These are phyloP conservation scores for Dactylellina haptotyla DNA, from an alignment of 2,329 filamentous ascomycete genomes.

Conservation along the genomic window DNA sequence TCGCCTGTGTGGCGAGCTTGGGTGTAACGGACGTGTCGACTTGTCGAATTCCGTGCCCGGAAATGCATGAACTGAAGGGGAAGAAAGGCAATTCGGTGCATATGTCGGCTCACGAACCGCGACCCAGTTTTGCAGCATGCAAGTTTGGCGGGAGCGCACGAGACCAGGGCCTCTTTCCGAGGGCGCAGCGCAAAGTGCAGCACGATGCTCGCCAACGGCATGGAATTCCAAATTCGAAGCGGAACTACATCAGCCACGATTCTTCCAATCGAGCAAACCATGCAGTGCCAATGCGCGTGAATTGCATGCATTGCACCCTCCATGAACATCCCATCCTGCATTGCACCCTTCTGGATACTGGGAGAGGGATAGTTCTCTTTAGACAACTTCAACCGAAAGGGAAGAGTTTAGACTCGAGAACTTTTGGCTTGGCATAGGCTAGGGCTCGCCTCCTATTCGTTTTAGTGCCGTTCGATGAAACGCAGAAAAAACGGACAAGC, in stretches of 20 bases:
- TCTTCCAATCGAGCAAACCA: conserved; percentile 33
- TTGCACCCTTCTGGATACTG: conserved; percentile 15
- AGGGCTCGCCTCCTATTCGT: conserved; percentile 44
- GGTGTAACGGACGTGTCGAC: no score
- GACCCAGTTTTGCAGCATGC: conserved; percentile 4
- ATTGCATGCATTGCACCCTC: conserved; percentile 16
- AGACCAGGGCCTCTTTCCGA: conserved; percentile 18
- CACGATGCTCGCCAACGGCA: conserved; percentile 18
- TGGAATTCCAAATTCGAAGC: conserved; percentile 51
- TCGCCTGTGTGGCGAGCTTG: no score
- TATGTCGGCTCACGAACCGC: conserved; percentile 22
- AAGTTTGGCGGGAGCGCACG: conserved; percentile 21
- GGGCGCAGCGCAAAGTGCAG: conserved; percentile 9
- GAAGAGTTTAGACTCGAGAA: conserved; percentile 13
- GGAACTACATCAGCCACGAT: conserved; percentile 52
- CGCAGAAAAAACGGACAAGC: conserved; percentile 38
- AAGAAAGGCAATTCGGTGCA: neutral
- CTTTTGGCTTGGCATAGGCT: conserved; percentile 39
- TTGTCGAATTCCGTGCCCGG: no score
- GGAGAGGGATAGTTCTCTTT: conserved; percentile 24
- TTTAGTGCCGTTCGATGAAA: conserved; percentile 43
- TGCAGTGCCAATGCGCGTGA: conserved; percentile 37
- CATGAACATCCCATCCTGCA: conserved; percentile 13
- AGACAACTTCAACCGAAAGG: conserved; percentile 52
- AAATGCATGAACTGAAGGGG: neutral